Percentiles rank a stretch among this genome's conserved stretches.
These are phyloP conservation scores for Colletotrichum karsti DNA, from an alignment of 2,329 filamentous ascomycete species.

Conservation along the genomic window DNA sequence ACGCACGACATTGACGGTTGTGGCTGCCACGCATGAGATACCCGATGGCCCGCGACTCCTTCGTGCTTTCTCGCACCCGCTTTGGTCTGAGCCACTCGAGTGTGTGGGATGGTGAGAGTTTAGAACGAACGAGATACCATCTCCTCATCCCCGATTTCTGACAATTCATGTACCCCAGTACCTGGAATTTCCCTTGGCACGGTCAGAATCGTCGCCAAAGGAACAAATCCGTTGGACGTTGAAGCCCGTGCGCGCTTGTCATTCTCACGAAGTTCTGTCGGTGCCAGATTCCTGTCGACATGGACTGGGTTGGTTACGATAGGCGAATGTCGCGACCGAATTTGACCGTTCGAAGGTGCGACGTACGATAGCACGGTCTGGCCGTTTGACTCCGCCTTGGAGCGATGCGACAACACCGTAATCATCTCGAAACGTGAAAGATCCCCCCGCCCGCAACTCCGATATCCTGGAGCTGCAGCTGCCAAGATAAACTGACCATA, in stretches of 20 bases:
- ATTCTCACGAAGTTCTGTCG: too few species aligned
- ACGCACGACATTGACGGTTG: background rate
- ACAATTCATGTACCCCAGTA: background rate
- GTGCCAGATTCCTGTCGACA: background rate
- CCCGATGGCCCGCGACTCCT: background rate
- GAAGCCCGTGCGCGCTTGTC: too few species aligned
- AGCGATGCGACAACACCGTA: constrained; percentile 6
- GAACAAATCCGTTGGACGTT: too few species aligned
- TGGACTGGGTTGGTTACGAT: background rate
- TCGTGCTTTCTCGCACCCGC: background rate
- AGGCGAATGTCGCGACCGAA: background rate
- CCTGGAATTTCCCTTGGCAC: too few species aligned
- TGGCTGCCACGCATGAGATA: background rate
- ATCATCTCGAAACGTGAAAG: constrained; percentile 4
- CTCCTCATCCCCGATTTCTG: background rate
- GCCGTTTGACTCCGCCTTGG: background rate
- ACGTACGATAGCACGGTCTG: too few species aligned
- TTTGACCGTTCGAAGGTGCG: background rate
- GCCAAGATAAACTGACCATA: background rate
- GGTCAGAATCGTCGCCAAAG: background rate
- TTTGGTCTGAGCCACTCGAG: background rate
- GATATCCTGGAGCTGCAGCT: background rate
- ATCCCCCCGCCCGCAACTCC: background rate
- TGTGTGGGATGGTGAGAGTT: background rate
- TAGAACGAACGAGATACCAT: background rate